These are phyloP conservation scores for Colletotrichum sp. DNA, from an alignment of 2,329 filamentous ascomycete genomes.

Conservation along the genomic window DNA sequence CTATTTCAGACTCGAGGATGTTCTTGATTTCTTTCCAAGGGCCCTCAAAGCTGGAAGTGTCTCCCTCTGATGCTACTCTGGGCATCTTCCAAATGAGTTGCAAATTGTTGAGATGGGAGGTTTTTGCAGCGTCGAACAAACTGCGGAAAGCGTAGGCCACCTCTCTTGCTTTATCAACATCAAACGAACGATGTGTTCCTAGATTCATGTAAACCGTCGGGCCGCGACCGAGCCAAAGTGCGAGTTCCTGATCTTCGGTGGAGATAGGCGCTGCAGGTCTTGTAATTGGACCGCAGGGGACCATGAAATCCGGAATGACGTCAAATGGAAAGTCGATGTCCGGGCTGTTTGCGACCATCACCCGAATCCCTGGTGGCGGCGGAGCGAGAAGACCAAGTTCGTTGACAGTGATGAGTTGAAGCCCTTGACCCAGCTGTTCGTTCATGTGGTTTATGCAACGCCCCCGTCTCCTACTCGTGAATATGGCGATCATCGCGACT, in stretches of 20 bases:
- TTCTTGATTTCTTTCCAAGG: not conserved
- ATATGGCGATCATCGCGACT: not conserved
- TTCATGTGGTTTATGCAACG: not conserved
- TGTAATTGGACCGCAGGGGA: constrained; percentile 48
- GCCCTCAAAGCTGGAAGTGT: not conserved
- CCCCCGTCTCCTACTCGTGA: not conserved
- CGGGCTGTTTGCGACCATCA: not conserved
- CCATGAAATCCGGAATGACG: not conserved
- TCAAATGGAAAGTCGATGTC: not conserved
- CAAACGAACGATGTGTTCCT: constrained; percentile 38
- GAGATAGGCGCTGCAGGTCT: constrained; percentile 37
- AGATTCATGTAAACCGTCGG: constrained; percentile 55
- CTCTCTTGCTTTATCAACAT: constrained; percentile 36
- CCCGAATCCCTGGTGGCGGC: not conserved
- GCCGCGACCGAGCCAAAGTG: constrained; percentile 42
- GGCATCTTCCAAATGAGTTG: not conserved
- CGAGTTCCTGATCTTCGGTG: constrained; percentile 47
- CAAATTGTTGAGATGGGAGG: not conserved
- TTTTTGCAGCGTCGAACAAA: constrained; percentile 30
- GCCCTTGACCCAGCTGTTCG: not conserved
- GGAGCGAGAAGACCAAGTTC: not conserved
- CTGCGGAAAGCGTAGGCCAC: constrained; percentile 41
- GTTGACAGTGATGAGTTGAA: not conserved
- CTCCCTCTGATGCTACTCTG: not conserved
- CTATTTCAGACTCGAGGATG: not conserved